Evolutionary conservation across 345 rosid genomes (phyloP).

Genomic region (Tarenaya hassleriana): DNA sequence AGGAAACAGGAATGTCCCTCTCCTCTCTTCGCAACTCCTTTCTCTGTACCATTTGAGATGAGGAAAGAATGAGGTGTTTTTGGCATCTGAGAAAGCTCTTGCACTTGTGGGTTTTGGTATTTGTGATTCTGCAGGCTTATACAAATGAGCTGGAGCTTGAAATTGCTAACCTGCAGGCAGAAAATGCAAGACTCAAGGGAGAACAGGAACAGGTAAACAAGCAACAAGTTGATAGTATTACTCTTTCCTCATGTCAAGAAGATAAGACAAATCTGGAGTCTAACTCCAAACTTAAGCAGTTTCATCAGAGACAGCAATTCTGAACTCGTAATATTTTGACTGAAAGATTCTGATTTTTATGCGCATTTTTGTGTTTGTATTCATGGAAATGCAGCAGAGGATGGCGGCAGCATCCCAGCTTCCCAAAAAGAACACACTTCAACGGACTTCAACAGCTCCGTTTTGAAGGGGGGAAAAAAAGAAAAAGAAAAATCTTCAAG

Average conservation of each 20-base stretch:
- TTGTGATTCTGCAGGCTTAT: slow-evolving; percentile 49
- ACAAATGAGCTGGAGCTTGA: slow-evolving; percentile 55
- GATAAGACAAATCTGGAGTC: slow-evolving; percentile 3
- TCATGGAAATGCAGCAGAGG: slow-evolving; percentile 36
- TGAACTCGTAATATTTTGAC: slow-evolving; percentile 6
- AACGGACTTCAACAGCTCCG: slow-evolving; percentile 64
- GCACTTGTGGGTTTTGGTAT: slow-evolving; percentile 10
- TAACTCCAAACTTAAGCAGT: slow-evolving; percentile 13
- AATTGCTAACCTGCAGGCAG: slow-evolving; percentile 44
- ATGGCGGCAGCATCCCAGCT: slow-evolving; percentile 41
- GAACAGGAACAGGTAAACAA: slow-evolving; percentile 57
- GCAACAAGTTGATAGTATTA: background rate
- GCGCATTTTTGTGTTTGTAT: slow-evolving; percentile 13
- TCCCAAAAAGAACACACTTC: slow-evolving; percentile 40
- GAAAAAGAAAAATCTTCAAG: slow-evolving; percentile 28
- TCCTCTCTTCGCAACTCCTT: slow-evolving; percentile 15
- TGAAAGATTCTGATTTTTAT: slow-evolving; percentile 17
- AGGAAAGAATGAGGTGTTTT: background rate
- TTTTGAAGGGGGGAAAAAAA: too few species aligned
- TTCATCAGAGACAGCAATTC: slow-evolving; percentile 13
- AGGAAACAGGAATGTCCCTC: slow-evolving; percentile 56
- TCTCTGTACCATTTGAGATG: background rate
- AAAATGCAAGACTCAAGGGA: slow-evolving; percentile 57
- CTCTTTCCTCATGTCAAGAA: background rate
- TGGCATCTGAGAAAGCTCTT: slow-evolving; percentile 4